Percentiles rank a stretch among this genome's conserved stretches.
Evolutionary conservation across 257 asterid genomes (phyloP).

Genomic region (Capsicum rhomboideum): DNA sequence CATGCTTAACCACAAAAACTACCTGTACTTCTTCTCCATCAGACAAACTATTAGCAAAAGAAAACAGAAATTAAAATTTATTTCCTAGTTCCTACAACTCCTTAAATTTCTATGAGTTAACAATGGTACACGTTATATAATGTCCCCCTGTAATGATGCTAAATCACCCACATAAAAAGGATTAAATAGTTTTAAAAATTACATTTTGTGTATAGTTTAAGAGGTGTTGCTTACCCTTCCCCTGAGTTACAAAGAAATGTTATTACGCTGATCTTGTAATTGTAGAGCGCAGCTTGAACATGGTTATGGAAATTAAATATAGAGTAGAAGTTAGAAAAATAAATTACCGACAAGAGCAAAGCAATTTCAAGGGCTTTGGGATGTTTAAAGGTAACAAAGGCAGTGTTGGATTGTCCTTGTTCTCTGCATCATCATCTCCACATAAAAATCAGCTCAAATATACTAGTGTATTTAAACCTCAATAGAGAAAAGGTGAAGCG

Average conservation of each 20-base stretch:
- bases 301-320: background rate
- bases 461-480: too few species aligned
- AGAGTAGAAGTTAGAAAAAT: background rate
- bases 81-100: background rate
- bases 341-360: constrained; percentile 64
- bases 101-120: background rate
- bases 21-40: background rate
- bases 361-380: constrained; percentile 93
- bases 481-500: too few species aligned
- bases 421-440: constrained; percentile 38
- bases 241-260: background rate
- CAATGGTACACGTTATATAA: background rate
- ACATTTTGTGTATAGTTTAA: background rate
- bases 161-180: background rate
- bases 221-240: background rate
- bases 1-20: background rate
- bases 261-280: background rate
- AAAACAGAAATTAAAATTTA: background rate
- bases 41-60: background rate
- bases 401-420: constrained; percentile 52
- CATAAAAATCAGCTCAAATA: background rate
- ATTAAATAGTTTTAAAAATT: background rate
- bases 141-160: background rate
- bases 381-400: constrained; percentile 85
- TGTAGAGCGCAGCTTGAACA: background rate